These are phyloP conservation scores for Elsinoe ampelina DNA, from an alignment of 2,329 filamentous ascomycete species.

Conservation along the genomic window DNA sequence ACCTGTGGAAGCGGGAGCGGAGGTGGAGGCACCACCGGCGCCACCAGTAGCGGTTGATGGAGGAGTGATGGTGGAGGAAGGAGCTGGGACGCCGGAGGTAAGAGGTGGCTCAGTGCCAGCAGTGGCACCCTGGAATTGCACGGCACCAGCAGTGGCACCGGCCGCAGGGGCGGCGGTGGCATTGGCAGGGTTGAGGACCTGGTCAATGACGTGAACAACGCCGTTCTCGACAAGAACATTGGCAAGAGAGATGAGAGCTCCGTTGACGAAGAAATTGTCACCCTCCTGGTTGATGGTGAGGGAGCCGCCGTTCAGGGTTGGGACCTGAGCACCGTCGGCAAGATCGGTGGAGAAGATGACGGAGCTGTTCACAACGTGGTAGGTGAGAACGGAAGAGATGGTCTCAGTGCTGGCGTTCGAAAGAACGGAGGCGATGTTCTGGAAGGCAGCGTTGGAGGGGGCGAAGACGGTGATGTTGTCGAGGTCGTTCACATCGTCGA, in stretches of 20 bases:
- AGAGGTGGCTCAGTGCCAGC: not conserved
- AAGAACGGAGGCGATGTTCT: slow-evolving; percentile 45
- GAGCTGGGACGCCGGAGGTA: slow-evolving; percentile 2
- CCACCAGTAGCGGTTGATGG: not conserved
- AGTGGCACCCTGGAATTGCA: not conserved
- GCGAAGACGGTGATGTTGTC: slow-evolving; percentile 55
- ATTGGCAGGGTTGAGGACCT: slow-evolving; percentile 13
- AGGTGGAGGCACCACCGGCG: not conserved
- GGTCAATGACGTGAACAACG: slow-evolving; percentile 45
- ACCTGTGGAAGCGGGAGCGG: slow-evolving; percentile 4
- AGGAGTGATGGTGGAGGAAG: slow-evolving; percentile 2
- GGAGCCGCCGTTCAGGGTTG: slow-evolving; percentile 29
- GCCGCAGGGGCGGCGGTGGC: slow-evolving; percentile 8
- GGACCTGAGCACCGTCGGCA: slow-evolving; percentile 19
- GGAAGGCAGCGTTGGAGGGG: slow-evolving; percentile 52
- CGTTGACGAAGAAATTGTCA: slow-evolving; percentile 36
- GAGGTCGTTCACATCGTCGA: slow-evolving; percentile 33
- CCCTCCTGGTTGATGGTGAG: slow-evolving; percentile 33
- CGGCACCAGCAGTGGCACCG: slow-evolving; percentile 3
- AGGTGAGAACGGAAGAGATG: slow-evolving; percentile 47
- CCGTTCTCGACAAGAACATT: slow-evolving; percentile 38
- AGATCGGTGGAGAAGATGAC: slow-evolving; percentile 39
- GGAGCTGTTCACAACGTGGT: slow-evolving; percentile 53
- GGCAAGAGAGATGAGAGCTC: slow-evolving; percentile 32
- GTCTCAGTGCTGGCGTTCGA: slow-evolving; percentile 39